These are phyloP conservation scores for Phytophthora pini DNA, from an alignment of 352 stramenopile species.

Conservation along the genomic window DNA sequence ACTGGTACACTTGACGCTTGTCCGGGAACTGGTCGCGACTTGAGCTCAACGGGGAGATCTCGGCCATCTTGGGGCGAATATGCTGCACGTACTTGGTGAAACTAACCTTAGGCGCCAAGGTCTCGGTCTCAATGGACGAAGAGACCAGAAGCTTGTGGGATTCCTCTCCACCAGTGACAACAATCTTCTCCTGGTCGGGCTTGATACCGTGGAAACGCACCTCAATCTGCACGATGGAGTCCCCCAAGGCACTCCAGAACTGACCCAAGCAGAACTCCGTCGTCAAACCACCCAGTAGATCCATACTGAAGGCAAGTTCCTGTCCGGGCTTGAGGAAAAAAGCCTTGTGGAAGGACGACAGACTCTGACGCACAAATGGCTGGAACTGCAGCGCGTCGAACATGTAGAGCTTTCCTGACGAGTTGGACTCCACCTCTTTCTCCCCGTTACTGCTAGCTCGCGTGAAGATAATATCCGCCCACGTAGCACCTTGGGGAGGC, in stretches of 20 bases:
- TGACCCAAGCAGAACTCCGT: constrained; percentile 91
- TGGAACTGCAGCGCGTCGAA: constrained; percentile 92
- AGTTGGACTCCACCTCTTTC: constrained; percentile 64
- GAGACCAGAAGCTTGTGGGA: constrained; percentile 81
- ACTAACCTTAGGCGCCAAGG: constrained; percentile 68
- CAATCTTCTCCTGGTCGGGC: constrained; percentile 65
- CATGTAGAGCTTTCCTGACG: constrained; percentile 81
- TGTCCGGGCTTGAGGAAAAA: constrained; percentile 75
- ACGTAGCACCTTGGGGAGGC: constrained; percentile 81
- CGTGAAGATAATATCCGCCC: constrained; percentile 86
- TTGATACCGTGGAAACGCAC: constrained; percentile 89
- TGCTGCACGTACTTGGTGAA: constrained; percentile 89
- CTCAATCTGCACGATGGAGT: constrained; percentile 81
- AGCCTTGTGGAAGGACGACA: constrained; percentile 71
- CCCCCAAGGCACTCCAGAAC: constrained; percentile 90
- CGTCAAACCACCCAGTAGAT: constrained; percentile 77
- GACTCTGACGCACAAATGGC: constrained; percentile 83
- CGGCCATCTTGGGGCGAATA: constrained; percentile 74
- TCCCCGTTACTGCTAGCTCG: constrained; percentile 44
- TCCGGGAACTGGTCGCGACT: constrained; percentile 85
- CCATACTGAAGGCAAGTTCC: constrained; percentile 73
- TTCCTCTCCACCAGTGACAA: constrained; percentile 67
- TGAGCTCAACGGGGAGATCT: constrained; percentile 83
- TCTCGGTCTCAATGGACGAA: constrained; percentile 78
- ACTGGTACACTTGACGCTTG: constrained; percentile 88